Evolutionary conservation across 2,329 filamentous ascomycete species (phyloP), one percentile per base, ranked within the genome.

Genomic region (Pyrenophora graminea): DNA sequence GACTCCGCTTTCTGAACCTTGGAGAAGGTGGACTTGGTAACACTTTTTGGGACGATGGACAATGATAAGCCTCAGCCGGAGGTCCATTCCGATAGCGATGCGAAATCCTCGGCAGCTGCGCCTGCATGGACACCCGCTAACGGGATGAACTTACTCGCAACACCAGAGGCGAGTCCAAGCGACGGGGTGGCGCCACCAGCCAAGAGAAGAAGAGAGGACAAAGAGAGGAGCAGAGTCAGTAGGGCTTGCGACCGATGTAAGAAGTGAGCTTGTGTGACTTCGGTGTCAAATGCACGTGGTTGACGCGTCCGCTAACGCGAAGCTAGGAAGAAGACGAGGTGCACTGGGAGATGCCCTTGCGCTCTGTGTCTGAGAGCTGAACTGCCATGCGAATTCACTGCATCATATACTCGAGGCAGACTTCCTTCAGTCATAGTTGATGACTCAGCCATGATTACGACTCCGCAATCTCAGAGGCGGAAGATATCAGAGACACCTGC

Each of bases 231-330:
- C 18, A 71, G 77, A 43, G 78, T 79, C 42, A 79, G 74, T 50
- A 70, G 78, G 23, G 78, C 78, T 15, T 80, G 78, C 58, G 77
- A 80, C 63, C 67, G 73, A 46, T 80, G 77, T 64, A 80, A 80
- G 63, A 77, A 71, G 77, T 79, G 61, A 64, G 70, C 42, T 43
- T 53, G 36, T 36, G 8, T 31, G 23, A 38, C 32, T 40, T 39
- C 48, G 39, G 25, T 30, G 39, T 42, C 44, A 44, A 48, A 19
- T 27, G 47, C 38, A 46, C 30, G 45, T 50, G 45, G 41, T 43
- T 15, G 39, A 18, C 8, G 23, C 10, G 12, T 42, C 2, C 21
- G 53, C 53, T 68, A 53, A 67, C 39, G 37, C 21, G 21, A 6
- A 6, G 7, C 12, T 45, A 74, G 70, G 44, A 72, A 72, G 53